Percentiles rank a stretch among this genome's conserved stretches.
These are phyloP conservation scores for Shiraia sp. DNA, from an alignment of 2,329 filamentous ascomycete genomes.

Conservation along the genomic window DNA sequence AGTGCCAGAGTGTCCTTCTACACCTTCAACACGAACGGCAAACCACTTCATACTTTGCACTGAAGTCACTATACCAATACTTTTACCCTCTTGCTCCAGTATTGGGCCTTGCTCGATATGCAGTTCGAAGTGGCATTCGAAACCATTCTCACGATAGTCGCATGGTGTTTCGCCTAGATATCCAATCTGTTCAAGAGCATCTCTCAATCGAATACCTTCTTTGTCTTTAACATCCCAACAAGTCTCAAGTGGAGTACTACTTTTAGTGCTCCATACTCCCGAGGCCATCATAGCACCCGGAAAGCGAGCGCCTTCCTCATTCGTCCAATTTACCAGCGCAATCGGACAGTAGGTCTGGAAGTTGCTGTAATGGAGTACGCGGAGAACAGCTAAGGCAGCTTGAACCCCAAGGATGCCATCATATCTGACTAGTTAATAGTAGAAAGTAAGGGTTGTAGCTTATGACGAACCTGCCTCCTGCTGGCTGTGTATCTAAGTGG, in stretches of 20 bases:
- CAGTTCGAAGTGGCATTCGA: conserved; percentile 77
- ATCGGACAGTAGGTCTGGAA: conserved; percentile 61
- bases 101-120: conserved; percentile 83
- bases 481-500: conserved; percentile 60
- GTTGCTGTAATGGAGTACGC: conserved; percentile 41
- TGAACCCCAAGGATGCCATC: conserved; percentile 76
- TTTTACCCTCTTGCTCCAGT: conserved; percentile 63
- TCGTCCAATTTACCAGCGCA: conserved; percentile 76
- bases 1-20: conserved; percentile 58
- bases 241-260: conserved; percentile 39
- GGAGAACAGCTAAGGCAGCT: conserved; percentile 54
- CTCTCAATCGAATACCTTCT: conserved; percentile 54
- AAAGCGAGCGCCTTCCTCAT: conserved; percentile 79
- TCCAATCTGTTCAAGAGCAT: conserved; percentile 34
- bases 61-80: conserved; percentile 69
- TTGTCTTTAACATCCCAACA: conserved; percentile 48
- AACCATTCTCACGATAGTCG: conserved; percentile 61
- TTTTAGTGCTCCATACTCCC: conserved; percentile 69
- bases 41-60: conserved; percentile 76
- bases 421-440: conserved; percentile 52
- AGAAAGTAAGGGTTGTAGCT: not conserved
- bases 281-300: conserved; percentile 73
- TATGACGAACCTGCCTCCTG: conserved; percentile 21
- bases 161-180: conserved; percentile 50
- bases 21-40: conserved; percentile 34